A percentile compares a stretch with the other conserved stretches of the same genome.
These are phyloP conservation scores for Phallus indusiatus DNA, from an alignment of 768 basidiomycete genomes.

Conservation along the genomic window DNA sequence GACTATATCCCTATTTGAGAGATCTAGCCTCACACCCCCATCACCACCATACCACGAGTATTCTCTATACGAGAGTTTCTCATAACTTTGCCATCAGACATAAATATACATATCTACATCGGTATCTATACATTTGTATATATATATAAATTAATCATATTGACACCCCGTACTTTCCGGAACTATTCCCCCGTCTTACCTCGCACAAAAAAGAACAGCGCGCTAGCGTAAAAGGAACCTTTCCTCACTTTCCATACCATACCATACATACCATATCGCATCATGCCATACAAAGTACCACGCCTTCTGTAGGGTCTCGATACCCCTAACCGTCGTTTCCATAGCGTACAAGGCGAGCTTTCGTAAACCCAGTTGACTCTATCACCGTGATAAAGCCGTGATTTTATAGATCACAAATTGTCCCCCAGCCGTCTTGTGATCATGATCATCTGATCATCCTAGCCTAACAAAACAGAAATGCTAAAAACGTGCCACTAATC, in stretches of 20 bases:
- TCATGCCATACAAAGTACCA: not conserved
- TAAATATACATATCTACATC: too few species aligned
- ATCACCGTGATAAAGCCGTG: not conserved
- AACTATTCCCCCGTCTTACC: too few species aligned
- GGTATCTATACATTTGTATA: too few species aligned
- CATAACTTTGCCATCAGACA: too few species aligned
- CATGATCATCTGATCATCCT: not conserved
- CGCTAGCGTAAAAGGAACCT: not conserved
- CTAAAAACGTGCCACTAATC: not conserved
- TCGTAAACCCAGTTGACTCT: not conserved
- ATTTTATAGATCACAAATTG: not conserved
- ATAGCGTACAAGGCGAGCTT: not conserved
- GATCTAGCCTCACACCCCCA: too few species aligned
- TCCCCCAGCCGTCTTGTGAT: not conserved
- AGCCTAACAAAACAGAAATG: not conserved
- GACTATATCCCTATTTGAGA: not conserved
- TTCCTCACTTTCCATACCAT: not conserved
- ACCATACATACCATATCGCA: not conserved
- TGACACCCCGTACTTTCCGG: too few species aligned
- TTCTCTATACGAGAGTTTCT: too few species aligned
- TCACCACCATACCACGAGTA: too few species aligned
- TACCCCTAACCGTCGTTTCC: not conserved
- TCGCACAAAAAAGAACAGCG: not conserved
- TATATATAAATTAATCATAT: too few species aligned
- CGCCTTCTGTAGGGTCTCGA: not conserved